These are phyloP conservation scores for Tulasnella sp. DNA, from an alignment of 768 basidiomycete genomes.

Conservation along the genomic window DNA sequence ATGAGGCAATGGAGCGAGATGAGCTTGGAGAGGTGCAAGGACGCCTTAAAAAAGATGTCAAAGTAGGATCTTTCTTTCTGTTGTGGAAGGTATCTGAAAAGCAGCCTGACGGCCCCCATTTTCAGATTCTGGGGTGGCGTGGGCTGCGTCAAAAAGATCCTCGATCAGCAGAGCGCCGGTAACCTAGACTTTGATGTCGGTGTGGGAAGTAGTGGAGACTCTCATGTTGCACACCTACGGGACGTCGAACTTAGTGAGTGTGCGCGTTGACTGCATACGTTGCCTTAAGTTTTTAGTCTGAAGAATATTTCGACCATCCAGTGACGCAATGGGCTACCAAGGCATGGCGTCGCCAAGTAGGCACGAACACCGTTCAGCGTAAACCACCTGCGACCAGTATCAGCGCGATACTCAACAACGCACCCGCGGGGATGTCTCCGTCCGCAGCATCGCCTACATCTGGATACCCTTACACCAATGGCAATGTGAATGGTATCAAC, in stretches of 20 bases:
- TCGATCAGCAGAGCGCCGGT: slow-evolving; percentile 18
- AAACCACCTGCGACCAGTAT: neutral
- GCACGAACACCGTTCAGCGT: neutral
- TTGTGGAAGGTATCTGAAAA: neutral
- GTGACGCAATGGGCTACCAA: slow-evolving; percentile 20
- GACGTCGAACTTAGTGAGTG: slow-evolving; percentile 19
- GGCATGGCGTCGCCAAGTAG: slow-evolving; percentile 15
- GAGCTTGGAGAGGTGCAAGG: slow-evolving; percentile 16
- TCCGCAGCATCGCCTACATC: neutral
- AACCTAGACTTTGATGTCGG: slow-evolving; percentile 19
- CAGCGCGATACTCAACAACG: neutral
- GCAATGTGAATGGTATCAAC: neutral
- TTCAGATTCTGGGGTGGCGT: slow-evolving; percentile 19
- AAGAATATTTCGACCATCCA: neutral
- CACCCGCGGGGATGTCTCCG: slow-evolving; percentile 3
- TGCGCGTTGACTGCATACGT: neutral
- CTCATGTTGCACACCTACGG: slow-evolving; percentile 18
- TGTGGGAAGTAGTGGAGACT: slow-evolving; percentile 18
- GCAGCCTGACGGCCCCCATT: neutral
- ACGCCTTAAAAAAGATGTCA: slow-evolving; percentile 17
- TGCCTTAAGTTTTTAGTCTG: neutral
- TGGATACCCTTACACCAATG: neutral
- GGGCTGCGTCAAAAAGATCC: slow-evolving; percentile 16
- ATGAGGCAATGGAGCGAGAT: slow-evolving; percentile 19
- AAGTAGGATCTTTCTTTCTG: slow-evolving; percentile 6